Base-by-base conservation (phyloP, 1,284 basidiomycete genomes). In the Laetiporus sulphureus region DNA sequence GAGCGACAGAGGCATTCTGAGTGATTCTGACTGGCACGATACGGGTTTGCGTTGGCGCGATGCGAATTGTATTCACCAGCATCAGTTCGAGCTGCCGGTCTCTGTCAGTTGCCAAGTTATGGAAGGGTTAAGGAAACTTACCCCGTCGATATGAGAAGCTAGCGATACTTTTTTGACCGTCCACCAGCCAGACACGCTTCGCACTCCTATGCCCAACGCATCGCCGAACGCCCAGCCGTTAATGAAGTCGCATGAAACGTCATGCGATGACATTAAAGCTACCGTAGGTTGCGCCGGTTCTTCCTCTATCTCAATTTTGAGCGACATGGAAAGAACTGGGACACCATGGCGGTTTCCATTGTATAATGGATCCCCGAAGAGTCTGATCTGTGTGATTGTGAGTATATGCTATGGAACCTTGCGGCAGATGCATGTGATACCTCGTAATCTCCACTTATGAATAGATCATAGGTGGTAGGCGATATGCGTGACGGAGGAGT, bases 381-480 rank as follows among this genome's bases (percentile, higher is more conserved):
- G 67, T 43, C 86, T 67, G 45, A 90, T 87, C 83, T 88, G 50
- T 19, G 15, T 10, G 23, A 36, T 27, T 37, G 12, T 16, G 24
- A 45, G 32, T 33, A n/a, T n/a, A 38, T 36, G 24, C 44, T 24
- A 25, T 24, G 36, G n/a, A 16, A 20, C 20, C 23, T 37, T 7
- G 29, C 30, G 24, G 18, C 31, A n/a, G 48, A 51, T 54, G 31
- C 15, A 10, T 35, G 15, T 27, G 55, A 43, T 52, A 79, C 83
- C 69, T 90, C 87, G 50, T 84, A 85, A 53, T 87, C 82, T 5
- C 77, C 79, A 47, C 77, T 79, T 15, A 82, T 65, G 54, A 75
- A 72, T 13, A 79, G 52, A 40, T 74, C 67, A 48, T 76, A 82
- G 4, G 57, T 58, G 20, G 70, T 78, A 11, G 74, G 70, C 5